Conservation (phyloP, 139 green algal species). For the Chlorella sp. region DNA sequence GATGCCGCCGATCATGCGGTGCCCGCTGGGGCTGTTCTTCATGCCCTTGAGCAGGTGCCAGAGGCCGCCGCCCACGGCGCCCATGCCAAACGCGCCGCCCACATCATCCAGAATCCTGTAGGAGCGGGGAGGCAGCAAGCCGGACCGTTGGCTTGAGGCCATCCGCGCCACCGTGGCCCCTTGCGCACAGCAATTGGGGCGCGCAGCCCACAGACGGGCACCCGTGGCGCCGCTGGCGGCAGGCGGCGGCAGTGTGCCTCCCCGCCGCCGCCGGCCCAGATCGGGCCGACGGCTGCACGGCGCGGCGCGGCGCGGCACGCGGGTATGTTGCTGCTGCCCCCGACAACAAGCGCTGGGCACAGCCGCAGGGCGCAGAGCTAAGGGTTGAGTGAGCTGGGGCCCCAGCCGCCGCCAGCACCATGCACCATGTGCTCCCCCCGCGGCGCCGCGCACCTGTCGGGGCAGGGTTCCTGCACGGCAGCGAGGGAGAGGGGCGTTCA, state of each 20-base stretch:
- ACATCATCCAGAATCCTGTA: conserved; percentile 97
- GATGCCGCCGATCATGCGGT: conserved; percentile 82
- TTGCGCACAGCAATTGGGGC: no score
- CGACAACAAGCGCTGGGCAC: not conserved
- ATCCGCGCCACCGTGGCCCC: no score
- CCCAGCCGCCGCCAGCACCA: not conserved
- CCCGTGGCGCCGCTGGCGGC: not conserved
- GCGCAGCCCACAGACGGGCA: not conserved
- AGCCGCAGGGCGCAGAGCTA: not conserved
- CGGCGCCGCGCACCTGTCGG: conserved; percentile 40
- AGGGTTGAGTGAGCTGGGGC: not conserved
- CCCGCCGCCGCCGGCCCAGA: not conserved
- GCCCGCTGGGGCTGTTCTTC: conserved; percentile 90
- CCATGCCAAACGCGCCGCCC: conserved; percentile 99
- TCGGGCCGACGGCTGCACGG: not conserved
- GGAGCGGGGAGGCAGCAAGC: not conserved
- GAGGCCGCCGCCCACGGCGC: conserved; percentile 93
- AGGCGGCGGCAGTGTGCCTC: not conserved
- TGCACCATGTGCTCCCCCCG: not conserved
- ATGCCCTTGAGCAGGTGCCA: conserved; percentile 94
- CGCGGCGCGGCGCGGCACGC: not conserved
- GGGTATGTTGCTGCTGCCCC: no score
- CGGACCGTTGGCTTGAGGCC: not conserved
- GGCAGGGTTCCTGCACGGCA: conserved; percentile 50
- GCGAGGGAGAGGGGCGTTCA: not conserved